Evolutionary conservation across 1,139 yeast genomes (phyloP).

Genomic region (Candida sp.): DNA sequence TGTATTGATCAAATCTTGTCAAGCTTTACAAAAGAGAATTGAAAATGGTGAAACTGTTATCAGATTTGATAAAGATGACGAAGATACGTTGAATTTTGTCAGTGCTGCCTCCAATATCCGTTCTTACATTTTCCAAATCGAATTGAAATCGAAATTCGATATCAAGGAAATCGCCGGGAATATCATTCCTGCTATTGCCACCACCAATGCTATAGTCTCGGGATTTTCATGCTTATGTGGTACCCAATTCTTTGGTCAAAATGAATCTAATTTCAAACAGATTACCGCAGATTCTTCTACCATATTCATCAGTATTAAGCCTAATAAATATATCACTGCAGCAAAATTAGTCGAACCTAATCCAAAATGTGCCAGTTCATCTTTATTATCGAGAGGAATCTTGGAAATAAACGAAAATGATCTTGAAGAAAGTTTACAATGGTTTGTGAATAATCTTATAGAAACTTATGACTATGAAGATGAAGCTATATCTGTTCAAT

Average conservation of each 20-base stretch:
- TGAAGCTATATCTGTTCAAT: conserved; percentile 65
- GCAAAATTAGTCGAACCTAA: conserved; percentile 62
- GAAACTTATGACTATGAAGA: conserved; percentile 53
- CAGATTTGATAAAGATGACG: conserved; percentile 93
- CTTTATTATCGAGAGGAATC: conserved; percentile 53
- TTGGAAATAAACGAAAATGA: conserved; percentile 15
- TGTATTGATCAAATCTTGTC: conserved; percentile 52
- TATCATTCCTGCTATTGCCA: conserved; percentile 97
- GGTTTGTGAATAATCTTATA: conserved; percentile 45
- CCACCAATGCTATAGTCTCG: conserved; percentile 93
- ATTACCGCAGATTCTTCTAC: conserved; percentile 35
- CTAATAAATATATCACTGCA: conserved; percentile 66
- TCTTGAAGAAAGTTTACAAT: conserved; percentile 22
- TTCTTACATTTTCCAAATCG: conserved; percentile 69
- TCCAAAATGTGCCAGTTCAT: conserved; percentile 70
- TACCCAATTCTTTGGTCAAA: conserved; percentile 44
- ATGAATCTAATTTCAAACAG: conserved; percentile 14
- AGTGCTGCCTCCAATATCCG: conserved; percentile 86
- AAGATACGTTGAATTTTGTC: conserved; percentile 85
- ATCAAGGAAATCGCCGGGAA: conserved; percentile 95
- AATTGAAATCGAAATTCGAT: conserved; percentile 75
- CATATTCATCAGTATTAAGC: conserved; percentile 64
- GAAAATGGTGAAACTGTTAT: conserved; percentile 40
- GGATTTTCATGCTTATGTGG: conserved; percentile 82
- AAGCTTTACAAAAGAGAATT: conserved; percentile 49